Conservation (phyloP, 148 eudicot genomes). For the Persicaria tinctoria region DNA sequence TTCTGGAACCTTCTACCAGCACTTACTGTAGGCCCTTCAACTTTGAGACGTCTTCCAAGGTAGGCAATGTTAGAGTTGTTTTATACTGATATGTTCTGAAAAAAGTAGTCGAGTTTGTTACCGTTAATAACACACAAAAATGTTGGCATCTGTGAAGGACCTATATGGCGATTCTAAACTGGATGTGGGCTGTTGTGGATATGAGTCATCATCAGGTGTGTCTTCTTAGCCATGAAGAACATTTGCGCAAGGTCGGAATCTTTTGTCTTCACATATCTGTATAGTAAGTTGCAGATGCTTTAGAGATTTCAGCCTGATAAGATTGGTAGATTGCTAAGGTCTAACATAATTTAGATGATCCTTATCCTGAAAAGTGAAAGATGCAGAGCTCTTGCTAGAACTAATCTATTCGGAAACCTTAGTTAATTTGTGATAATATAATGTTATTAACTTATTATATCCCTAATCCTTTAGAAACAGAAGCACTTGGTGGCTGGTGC, state of each 20-base stretch:
- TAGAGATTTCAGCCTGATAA: background rate
- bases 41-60: background rate
- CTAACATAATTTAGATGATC: background rate
- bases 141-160: no score
- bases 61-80: background rate
- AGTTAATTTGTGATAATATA: background rate
- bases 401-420: background rate
- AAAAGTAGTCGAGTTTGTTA: background rate
- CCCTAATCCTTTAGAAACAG: background rate
- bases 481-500: background rate
- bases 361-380: no score
- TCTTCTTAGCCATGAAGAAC: no score
- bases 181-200: no score
- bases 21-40: background rate
- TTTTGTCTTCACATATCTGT: no score
- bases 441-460: background rate
- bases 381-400: background rate
- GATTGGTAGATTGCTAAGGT: background rate
- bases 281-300: no score
- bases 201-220: no score
- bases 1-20: background rate
- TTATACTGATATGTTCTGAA: background rate
- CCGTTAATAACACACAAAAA: no score
- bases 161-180: no score
- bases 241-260: no score